These are phyloP conservation scores for Hypomontagnella monticulosa DNA, from an alignment of 495 filamentous ascomycete genomes.

Conservation along the genomic window DNA sequence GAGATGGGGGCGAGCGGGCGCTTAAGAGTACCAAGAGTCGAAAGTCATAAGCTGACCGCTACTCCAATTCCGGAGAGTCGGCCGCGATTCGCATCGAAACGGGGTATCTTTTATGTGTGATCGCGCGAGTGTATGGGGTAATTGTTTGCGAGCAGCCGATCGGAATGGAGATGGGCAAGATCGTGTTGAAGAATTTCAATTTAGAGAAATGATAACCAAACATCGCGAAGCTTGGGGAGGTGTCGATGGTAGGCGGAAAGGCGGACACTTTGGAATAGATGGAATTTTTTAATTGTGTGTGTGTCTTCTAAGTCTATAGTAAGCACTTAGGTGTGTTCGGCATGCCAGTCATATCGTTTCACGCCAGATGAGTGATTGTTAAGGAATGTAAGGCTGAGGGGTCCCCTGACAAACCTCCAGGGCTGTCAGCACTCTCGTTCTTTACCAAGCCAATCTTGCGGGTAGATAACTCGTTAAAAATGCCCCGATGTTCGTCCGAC, in stretches of 20 bases:
- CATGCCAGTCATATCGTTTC: conserved; percentile 31
- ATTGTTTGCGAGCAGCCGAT: conserved; percentile 25
- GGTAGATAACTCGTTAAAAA: conserved; percentile 12
- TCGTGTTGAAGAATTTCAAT: conserved; percentile 19
- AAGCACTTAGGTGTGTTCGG: conserved; percentile 26
- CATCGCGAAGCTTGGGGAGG: not conserved
- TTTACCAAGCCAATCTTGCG: conserved; percentile 1
- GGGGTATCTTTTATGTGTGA: conserved; percentile 20
- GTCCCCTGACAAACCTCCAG: conserved; percentile 14
- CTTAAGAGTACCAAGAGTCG: conserved; percentile 26
- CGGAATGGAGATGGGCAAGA: conserved; percentile 11
- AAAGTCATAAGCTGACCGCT: conserved; percentile 50
- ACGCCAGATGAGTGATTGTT: conserved; percentile 5
- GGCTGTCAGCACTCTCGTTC: conserved; percentile 39
- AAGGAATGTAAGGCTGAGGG: conserved; percentile 32
- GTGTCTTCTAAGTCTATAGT: not conserved
- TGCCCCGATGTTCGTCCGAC: conserved; percentile 22
- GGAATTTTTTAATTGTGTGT: too few species aligned
- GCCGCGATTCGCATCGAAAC: conserved; percentile 1
- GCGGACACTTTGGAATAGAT: too few species aligned
- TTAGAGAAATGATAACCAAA: conserved; percentile 8
- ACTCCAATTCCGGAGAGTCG: conserved; percentile 40
- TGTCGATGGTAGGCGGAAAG: not conserved
- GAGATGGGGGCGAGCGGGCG: conserved; percentile 18
- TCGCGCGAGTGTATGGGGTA: conserved; percentile 22